Evolutionary conservation across 2,329 filamentous ascomycete genomes (phyloP).

Genomic region (Onygenales sp.): DNA sequence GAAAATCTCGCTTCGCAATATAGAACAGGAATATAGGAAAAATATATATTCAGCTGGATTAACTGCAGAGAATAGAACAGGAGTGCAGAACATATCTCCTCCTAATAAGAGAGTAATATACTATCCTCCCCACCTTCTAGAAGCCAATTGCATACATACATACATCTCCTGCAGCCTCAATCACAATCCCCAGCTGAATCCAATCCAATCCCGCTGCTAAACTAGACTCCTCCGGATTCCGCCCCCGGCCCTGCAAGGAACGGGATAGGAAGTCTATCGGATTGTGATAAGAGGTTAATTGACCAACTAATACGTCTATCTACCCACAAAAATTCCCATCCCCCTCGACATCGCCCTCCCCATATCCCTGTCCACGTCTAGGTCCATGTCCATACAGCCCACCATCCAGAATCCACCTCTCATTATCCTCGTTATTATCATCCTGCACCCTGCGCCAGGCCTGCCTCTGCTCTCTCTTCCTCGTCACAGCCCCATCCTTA

Average conservation of each 20-base stretch:
- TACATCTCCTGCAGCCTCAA: no score
- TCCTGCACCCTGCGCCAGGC: constrained; percentile 39
- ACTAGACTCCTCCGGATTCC: no score
- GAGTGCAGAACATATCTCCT: no score
- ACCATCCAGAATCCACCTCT: constrained; percentile 39
- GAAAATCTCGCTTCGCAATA: background rate
- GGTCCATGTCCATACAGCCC: constrained; percentile 27
- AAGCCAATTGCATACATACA: no score
- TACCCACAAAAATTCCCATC: background rate
- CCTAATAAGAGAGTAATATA: no score
- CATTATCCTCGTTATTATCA: constrained; percentile 37
- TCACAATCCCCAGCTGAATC: no score
- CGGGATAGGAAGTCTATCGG: background rate
- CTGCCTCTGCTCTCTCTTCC: constrained; percentile 26
- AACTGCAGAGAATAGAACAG: no score
- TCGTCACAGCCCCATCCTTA: constrained; percentile 9
- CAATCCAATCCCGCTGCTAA: no score
- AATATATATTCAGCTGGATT: no score
- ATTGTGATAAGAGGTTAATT: background rate
- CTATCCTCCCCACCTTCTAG: no score
- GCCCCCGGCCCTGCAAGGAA: background rate
- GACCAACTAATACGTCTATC: background rate
- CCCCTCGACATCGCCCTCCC: background rate
- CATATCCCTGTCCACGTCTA: background rate
- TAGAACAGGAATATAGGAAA: no score